phyloP scores from a whole-genome alignment of 2,329 filamentous ascomycete genomes.

The Chaetomium olivaceum region DNA sequence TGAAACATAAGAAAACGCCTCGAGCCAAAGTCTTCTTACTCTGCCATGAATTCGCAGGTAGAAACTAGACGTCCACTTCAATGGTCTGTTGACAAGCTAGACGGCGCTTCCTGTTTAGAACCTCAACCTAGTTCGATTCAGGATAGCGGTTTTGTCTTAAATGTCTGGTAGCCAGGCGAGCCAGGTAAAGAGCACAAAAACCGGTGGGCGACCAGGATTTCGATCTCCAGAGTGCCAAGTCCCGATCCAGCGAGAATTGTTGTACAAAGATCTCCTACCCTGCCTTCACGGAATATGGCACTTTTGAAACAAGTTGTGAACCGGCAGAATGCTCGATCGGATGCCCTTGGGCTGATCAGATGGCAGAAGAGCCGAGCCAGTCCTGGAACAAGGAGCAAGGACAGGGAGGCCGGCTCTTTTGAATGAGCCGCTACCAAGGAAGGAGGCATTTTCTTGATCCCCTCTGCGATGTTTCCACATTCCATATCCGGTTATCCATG shows the following conservation, averaged over 20 bases:
- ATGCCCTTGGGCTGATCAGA: not conserved
- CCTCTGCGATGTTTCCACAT: not conserved
- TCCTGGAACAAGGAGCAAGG: not conserved
- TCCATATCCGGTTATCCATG: constrained; percentile 2
- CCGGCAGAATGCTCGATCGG: not conserved
- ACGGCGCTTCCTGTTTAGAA: not conserved
- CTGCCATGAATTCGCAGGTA: not conserved
- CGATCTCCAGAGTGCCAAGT: not conserved
- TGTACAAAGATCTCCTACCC: not conserved
- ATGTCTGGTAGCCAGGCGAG: not conserved
- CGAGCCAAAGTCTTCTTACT: not conserved
- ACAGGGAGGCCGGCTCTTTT: not conserved
- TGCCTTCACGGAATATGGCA: too few species aligned
- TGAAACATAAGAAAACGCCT: constrained; percentile 17
- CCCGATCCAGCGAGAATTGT: not conserved
- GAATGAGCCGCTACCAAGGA: not conserved
- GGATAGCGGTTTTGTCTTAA: not conserved
- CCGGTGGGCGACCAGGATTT: not conserved
- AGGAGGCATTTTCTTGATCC: not conserved
- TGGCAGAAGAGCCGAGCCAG: not conserved
- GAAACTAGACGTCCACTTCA: not conserved
- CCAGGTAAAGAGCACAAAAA: not conserved
- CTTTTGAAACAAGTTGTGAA: not conserved
- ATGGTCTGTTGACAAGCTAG: not conserved
- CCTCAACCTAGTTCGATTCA: not conserved